Evolutionary conservation across 2,329 filamentous ascomycete genomes (phyloP), one percentile per base, ranked within the genome.

Genomic region (Xylariaceae sp.): DNA sequence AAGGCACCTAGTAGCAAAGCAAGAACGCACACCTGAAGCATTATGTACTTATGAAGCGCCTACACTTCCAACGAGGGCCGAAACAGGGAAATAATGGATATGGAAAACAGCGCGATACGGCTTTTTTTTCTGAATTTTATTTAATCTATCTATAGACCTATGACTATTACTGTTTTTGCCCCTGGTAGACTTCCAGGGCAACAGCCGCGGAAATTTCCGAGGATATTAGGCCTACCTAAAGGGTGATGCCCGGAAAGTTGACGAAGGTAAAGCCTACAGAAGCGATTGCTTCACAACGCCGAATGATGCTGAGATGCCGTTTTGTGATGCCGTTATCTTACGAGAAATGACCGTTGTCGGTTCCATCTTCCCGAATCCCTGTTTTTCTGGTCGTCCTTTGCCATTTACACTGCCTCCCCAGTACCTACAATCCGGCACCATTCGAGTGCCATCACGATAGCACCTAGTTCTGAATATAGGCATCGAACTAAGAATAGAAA

Each of bases 221-320:
- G 34, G 30, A 31, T 43, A 12, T 44, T 59, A 52, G 3, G 54
- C 34, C 27, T 59, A 59, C 56, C 54, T 43, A 51, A 6, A 47
- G 31, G 9, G 43, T 51, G 34, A 50, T 56, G 52, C 47, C 54
- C 19, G 29, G 50, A 52, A 35, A 47, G 19, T 47, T 34, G 39
- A 49, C 45, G n/a, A 12, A 11, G 46, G 45, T 45, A 27, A 32
- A 29, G 42, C 12, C 42, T 19, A 49, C 37, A 42, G 32, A 12
- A 44, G 41, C 39, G 34, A 53, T 30, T 45, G 41, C 42, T 50
- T 51, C 54, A 44, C 40, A 57, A 59, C 54, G 57, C 54, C 57
- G 11, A 52, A 40, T 48, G 41, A 59, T 57, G 54, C 54, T 52
- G 40, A 52, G 42, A 53, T 42, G 4, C 46, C 9, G 29, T 51